These are phyloP conservation scores for Zancudomyces culisetae DNA, from an alignment of 371 early-diverging fungal genomes.

Conservation along the genomic window DNA sequence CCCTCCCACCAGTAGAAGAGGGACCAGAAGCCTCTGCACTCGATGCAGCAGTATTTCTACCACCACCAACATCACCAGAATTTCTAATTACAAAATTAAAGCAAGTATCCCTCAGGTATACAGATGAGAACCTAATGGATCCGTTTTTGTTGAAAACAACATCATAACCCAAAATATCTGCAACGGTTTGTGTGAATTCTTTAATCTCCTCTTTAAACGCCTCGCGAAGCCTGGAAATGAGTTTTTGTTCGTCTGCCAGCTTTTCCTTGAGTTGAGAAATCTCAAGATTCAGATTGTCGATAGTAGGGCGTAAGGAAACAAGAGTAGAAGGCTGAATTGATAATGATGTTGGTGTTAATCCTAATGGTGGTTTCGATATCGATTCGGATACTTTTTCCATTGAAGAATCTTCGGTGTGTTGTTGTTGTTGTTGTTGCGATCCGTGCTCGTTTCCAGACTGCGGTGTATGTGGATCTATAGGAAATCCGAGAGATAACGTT, in stretches of 20 bases:
- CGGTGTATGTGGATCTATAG: neutral
- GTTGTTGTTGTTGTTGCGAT: neutral
- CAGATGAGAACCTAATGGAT: slow-evolving; percentile 45
- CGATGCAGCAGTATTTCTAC: slow-evolving; percentile 46
- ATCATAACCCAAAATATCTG: slow-evolving; percentile 50
- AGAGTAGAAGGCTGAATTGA: no score
- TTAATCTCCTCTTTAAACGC: slow-evolving; percentile 38
- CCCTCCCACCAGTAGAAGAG: no score
- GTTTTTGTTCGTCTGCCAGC: slow-evolving; percentile 25
- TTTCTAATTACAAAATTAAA: no score
- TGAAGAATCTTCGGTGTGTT: neutral
- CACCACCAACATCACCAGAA: no score
- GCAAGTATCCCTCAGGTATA: slow-evolving; percentile 28
- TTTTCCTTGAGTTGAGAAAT: slow-evolving; percentile 20
- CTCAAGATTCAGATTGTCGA: slow-evolving; percentile 35
- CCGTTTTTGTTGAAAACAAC: slow-evolving; percentile 45
- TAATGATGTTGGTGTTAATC: slow-evolving; percentile 30
- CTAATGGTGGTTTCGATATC: no score
- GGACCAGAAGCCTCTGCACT: slow-evolving; percentile 33
- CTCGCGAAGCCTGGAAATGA: slow-evolving; percentile 41
- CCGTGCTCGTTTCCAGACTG: slow-evolving; percentile 5
- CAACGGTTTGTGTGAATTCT: slow-evolving; percentile 46
- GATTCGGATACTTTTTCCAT: no score
- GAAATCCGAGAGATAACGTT: slow-evolving; percentile 11
- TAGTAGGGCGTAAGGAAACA: no score